Evolutionary conservation across 2,329 filamentous ascomycete genomes (phyloP), one percentile per base, ranked within the genome.

Genomic region (Cordyceps militaris): DNA sequence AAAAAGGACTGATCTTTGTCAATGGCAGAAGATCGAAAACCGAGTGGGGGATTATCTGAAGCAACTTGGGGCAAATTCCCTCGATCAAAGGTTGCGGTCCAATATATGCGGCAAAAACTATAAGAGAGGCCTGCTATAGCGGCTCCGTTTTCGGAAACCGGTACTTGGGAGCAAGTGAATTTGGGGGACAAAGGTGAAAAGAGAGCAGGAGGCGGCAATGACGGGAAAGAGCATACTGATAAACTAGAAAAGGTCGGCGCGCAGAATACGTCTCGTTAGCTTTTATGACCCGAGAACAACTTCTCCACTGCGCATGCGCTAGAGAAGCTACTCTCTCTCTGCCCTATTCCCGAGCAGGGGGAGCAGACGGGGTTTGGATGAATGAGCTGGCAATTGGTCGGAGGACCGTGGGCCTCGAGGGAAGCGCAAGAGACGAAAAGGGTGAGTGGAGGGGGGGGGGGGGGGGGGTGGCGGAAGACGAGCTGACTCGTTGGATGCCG

Each of bases 251-350:
- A 51, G 32, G 38, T 19, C 24, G 24, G 38, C 26, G 28, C 32
- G 19, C 24, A 44, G 19, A 34, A 24, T 24, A 19, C 32, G 19
- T 43, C 5, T 53, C 19, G 36, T 53, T 53, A 53, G 50, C 50
- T 53, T 53, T 43, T 53, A 32, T 23, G 10, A 21, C 11, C 26
- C 50, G n/a, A 16, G 38, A 14, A 43, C 24, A 24, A 26, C 48
- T 51, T 53, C 38, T 19, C 50, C 50, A 53, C 50, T 44, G 38
- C 26, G 50, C 24, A 4, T 53, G 38, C 50, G 50, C 38, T 44
- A 53, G 19, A 53, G 10, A 26, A 13, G 23, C n/a, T 9, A n/a
- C 34, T 28, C n/a, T 16, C 26, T 10, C 14, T 19, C 32, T 26
- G 5, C 6, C 2, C n/a, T 30, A n/a, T 30, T 26, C 23, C 7